These are phyloP conservation scores for Podospora appendiculata DNA, from an alignment of 495 filamentous ascomycete species.

Conservation along the genomic window DNA sequence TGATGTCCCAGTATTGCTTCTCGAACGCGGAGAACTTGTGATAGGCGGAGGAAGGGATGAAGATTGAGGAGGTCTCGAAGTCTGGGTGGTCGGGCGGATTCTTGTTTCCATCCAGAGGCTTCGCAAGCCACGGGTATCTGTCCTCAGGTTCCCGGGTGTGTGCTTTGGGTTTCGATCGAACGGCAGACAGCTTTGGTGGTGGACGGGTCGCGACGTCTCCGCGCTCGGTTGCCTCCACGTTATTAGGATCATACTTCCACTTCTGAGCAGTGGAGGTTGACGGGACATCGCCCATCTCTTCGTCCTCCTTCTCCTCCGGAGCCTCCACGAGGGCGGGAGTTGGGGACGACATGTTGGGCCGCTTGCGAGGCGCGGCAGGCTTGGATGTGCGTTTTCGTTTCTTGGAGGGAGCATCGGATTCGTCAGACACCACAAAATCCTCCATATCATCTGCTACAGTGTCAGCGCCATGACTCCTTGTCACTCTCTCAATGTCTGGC, in stretches of 20 bases:
- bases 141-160: constrained; percentile 71
- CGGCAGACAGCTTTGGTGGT: constrained; percentile 26
- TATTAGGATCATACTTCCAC: constrained; percentile 83
- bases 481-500: not conserved
- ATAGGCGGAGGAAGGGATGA: constrained; percentile 73
- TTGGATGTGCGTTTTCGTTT: constrained; percentile 63
- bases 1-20: constrained; percentile 99
- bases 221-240: constrained; percentile 49
- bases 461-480: not conserved
- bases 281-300: constrained; percentile 44
- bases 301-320: constrained; percentile 10
- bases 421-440: constrained; percentile 82
- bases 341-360: constrained; percentile 41
- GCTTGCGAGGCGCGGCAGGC: constrained; percentile 47
- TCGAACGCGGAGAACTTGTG: constrained; percentile 84
- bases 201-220: constrained; percentile 25
- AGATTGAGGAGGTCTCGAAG: constrained; percentile 86
- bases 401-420: constrained; percentile 57
- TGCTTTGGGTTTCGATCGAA: constrained; percentile 53
- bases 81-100: constrained; percentile 77
- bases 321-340: constrained; percentile 4
- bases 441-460: constrained; percentile 55
- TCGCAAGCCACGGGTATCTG: constrained; percentile 84
- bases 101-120: constrained; percentile 72
- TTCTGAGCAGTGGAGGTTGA: constrained; percentile 69